phyloP scores from a whole-genome alignment of 805 yeast genomes.

The Metschnikowia chrysomelidarum region DNA sequence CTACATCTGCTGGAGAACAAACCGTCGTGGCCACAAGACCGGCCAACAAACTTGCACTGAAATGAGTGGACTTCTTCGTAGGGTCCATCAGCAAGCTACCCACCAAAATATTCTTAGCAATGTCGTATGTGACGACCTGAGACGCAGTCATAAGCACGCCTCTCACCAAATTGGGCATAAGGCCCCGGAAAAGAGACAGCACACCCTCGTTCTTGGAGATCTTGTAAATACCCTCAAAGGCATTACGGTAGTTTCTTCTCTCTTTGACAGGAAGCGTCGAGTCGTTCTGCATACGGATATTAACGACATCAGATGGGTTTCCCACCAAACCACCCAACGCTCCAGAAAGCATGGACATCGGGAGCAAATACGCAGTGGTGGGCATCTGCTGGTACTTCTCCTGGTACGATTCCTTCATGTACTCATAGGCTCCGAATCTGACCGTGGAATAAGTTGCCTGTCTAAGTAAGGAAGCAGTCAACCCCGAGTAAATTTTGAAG shows the following conservation, averaged over 20 bases:
- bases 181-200: conserved; percentile 63
- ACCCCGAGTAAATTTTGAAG: conserved; percentile 74
- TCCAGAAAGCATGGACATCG: conserved; percentile 84
- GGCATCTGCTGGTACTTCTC: conserved; percentile 45
- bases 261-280: conserved; percentile 60
- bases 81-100: conserved; percentile 51
- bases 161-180: conserved; percentile 72
- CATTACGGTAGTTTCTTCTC: conserved; percentile 74
- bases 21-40: conserved; percentile 89
- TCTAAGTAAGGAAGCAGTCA: conserved; percentile 76
- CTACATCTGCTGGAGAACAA: conserved; percentile 90
- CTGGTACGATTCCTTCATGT: conserved; percentile 53
- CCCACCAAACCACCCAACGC: conserved; percentile 83
- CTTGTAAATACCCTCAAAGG: conserved; percentile 68
- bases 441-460: conserved; percentile 89
- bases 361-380: conserved; percentile 58
- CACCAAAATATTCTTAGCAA: conserved; percentile 63
- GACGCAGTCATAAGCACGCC: conserved; percentile 89
- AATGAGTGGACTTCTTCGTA: conserved; percentile 66
- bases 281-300: conserved; percentile 90
- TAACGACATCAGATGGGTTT: conserved; percentile 84
- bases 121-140: conserved; percentile 85
- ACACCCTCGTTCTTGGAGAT: conserved; percentile 62
- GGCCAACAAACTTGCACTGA: conserved; percentile 73
- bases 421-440: conserved; percentile 83